Base-by-base conservation (phyloP, 2,329 filamentous ascomycete species). In the Fusarium sulawesiense region DNA sequence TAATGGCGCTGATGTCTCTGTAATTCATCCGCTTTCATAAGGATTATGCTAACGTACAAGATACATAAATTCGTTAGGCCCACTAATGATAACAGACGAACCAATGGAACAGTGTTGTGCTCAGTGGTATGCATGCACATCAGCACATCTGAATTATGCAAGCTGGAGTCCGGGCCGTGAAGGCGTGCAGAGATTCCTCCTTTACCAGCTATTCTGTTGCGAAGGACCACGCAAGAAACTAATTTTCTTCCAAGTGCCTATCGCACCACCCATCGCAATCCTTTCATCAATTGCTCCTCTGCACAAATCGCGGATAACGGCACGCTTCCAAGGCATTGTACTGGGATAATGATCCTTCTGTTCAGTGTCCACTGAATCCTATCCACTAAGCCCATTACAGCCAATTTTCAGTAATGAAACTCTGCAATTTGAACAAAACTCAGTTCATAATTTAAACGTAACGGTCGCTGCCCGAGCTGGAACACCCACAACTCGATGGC, bases 311-410 rank as follows among this genome's bases (percentile, higher is more conserved):
- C 21, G 27, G 27, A 12, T 23, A 16, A 14, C 11, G 10, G 16
- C 14, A 30, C 16, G 2, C 3, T 23, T 23, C 21, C 21, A 21
- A 21, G 21, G 21, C 4, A 16, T 3, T 27, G 4, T 29, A n/a
- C 20, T 20, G 14, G 46, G 18, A 25, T 54, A 32, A 41, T 20
- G 13, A 59, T 48, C 57, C 54, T 41, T 32, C 7, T 42, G 7
- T 4, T 18, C 14, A 29, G 13, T 29, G 25, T 21, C 44, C 29
- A 61, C 49, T n/a, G n/a, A 41, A 2, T 46, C 40, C 25, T n/a
- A 23, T 14, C 6, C 2, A 16, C 32, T 45, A 27, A 30, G 32
- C 45, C 27, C 4, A 5, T 40, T 34, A 18, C 1, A 30, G 20
- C 14, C 7, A 30, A 9, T 13, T 34, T 49, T 14, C 6, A 41